These are phyloP conservation scores for Stygiomarasmius scandens DNA, from an alignment of 1,284 basidiomycete species.

Conservation along the genomic window DNA sequence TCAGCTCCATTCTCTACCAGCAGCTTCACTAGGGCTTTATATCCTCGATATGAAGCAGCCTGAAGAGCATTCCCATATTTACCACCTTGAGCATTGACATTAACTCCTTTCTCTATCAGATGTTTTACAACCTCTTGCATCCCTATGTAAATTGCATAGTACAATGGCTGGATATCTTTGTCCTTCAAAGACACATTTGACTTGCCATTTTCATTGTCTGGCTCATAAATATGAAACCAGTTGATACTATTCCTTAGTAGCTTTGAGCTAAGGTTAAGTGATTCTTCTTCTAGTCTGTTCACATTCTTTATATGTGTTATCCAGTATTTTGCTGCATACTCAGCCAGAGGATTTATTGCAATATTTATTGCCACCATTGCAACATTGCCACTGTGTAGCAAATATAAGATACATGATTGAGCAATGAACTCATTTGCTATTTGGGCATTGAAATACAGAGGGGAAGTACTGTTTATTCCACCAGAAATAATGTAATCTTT, in stretches of 20 bases:
- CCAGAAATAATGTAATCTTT: slow-evolving; percentile 3
- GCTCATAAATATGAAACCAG: not conserved
- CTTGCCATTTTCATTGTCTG: not conserved
- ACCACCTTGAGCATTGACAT: too few species aligned
- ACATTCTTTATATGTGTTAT: too few species aligned
- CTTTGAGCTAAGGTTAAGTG: too few species aligned
- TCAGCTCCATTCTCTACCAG: too few species aligned
- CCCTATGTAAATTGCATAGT: not conserved
- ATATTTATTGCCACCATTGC: not conserved
- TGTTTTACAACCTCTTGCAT: not conserved
- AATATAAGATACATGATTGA: slow-evolving; percentile 8
- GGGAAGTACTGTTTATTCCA: not conserved
- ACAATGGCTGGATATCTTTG: not conserved
- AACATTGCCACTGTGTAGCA: not conserved
- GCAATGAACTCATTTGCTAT: slow-evolving; percentile 2
- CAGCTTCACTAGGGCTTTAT: too few species aligned
- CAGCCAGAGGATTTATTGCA: not conserved
- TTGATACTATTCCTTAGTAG: too few species aligned
- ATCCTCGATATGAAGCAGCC: too few species aligned
- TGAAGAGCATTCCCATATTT: too few species aligned
- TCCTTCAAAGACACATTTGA: not conserved
- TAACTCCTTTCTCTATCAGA: too few species aligned
- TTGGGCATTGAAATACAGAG: not conserved
- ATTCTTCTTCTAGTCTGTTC: too few species aligned
- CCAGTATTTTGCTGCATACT: not conserved